A percentile compares a stretch with the other conserved stretches of the same genome.
These are phyloP conservation scores for Kernera saxatilis DNA, from an alignment of 345 rosid species.

Conservation along the genomic window DNA sequence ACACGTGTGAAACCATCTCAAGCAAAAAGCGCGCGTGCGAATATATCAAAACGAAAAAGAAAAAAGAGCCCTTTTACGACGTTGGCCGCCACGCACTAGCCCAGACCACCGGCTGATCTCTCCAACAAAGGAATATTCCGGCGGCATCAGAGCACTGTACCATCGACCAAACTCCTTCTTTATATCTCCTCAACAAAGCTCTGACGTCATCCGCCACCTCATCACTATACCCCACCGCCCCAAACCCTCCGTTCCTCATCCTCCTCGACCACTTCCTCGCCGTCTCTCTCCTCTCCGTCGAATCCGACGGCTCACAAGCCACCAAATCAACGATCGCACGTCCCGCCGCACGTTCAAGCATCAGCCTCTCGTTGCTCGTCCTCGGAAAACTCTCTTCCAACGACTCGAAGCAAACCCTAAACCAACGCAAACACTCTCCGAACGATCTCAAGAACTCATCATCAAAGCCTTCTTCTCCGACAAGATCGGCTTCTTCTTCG, in stretches of 20 bases:
- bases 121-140: conserved; percentile 93
- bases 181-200: conserved; percentile 88
- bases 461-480: conserved; percentile 43
- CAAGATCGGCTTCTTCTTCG: conserved; percentile 92
- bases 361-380: conserved; percentile 80
- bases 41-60: neutral
- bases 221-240: conserved; percentile 51
- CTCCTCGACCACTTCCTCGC: conserved; percentile 74
- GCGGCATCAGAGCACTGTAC: conserved; percentile 53
- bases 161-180: conserved; percentile 88
- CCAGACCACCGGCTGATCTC: conserved; percentile 96
- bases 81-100: conserved; percentile 91
- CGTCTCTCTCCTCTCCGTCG: conserved; percentile 72
- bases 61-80: conserved; percentile 18
- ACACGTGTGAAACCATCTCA: conserved; percentile 45
- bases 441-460: conserved; percentile 63
- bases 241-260: conserved; percentile 54
- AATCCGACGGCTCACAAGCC: conserved; percentile 60
- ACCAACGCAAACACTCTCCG: conserved; percentile 72
- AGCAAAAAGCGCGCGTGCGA: conserved; percentile 5
- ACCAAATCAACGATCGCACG: conserved; percentile 72
- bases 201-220: conserved; percentile 88
- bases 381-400: conserved; percentile 69
- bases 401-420: conserved; percentile 88
- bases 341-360: conserved; percentile 81